phyloP scores from a whole-genome alignment of 2,329 filamentous ascomycete genomes.

The Orbilia blumenaviensis region DNA sequence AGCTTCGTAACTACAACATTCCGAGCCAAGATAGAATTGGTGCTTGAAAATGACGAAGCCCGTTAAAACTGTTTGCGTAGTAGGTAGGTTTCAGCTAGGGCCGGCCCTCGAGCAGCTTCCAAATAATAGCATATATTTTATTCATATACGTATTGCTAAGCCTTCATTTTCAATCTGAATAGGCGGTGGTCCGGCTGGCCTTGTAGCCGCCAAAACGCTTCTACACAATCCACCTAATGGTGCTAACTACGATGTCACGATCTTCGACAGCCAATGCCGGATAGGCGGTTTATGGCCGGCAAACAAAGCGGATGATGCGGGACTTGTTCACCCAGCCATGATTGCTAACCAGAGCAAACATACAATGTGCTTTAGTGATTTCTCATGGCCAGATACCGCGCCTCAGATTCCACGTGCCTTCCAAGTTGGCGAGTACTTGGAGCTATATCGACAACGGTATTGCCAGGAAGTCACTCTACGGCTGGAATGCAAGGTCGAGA shows the following conservation, averaged over 20 bases:
- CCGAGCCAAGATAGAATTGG: background rate
- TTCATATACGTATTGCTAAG: background rate
- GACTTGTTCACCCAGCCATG: constrained; percentile 73
- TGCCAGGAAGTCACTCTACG: constrained; percentile 65
- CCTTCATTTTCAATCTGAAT: background rate
- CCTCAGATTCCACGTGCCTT: constrained; percentile 78
- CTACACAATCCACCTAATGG: constrained; percentile 68
- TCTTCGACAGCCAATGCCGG: constrained; percentile 73
- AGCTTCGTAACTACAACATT: no score
- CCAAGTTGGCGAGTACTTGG: constrained; percentile 78
- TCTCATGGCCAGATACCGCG: constrained; percentile 71
- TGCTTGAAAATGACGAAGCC: constrained; percentile 56
- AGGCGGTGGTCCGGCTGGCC: constrained; percentile 75
- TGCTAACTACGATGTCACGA: constrained; percentile 70
- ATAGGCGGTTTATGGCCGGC: constrained; percentile 83
- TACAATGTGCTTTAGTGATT: constrained; percentile 76
- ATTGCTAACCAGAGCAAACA: constrained; percentile 79
- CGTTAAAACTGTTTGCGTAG: constrained; percentile 66
- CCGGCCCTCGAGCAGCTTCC: no score
- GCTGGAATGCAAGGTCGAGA: constrained; percentile 65
- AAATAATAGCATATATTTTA: background rate
- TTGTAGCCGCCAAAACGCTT: constrained; percentile 77
- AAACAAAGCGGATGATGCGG: constrained; percentile 64
- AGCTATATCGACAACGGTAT: constrained; percentile 71
- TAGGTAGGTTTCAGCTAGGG: constrained; percentile 65